These are phyloP conservation scores for Kwoniella europaea DNA, from an alignment of 768 basidiomycete genomes.

Conservation along the genomic window DNA sequence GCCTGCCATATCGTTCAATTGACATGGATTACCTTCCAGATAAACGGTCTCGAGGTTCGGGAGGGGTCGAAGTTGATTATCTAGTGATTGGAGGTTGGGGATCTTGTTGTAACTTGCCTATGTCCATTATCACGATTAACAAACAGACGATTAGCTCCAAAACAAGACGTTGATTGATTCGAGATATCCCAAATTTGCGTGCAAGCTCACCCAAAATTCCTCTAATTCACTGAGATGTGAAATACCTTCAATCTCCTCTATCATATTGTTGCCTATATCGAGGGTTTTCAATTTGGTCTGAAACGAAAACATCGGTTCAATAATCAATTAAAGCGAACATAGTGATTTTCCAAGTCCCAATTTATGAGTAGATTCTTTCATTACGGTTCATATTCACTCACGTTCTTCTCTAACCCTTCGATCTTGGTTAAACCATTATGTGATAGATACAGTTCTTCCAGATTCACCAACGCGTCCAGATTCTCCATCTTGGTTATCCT, in stretches of 20 bases:
- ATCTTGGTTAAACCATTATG: constrained; percentile 86
- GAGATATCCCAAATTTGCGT: too few relatives aligned
- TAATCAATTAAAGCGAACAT: neutral
- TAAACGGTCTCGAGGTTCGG: constrained; percentile 81
- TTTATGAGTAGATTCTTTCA: neutral
- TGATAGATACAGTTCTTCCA: constrained; percentile 90
- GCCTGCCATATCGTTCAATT: constrained; percentile 71
- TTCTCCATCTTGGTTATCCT: constrained; percentile 86
- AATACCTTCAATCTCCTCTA: constrained; percentile 77
- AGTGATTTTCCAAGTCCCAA: too few relatives aligned
- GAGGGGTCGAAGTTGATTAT: constrained; percentile 69
- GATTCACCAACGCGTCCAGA: constrained; percentile 70
- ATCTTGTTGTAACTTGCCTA: constrained; percentile 90
- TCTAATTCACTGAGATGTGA: constrained; percentile 77
- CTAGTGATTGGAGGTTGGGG: constrained; percentile 70
- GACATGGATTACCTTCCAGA: constrained; percentile 92
- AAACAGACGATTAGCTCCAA: neutral
- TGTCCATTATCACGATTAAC: neutral
- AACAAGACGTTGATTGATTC: too few relatives aligned
- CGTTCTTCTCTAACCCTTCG: constrained; percentile 85
- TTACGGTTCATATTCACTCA: constrained; percentile 57
- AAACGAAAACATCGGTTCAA: neutral
- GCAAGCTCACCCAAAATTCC: constrained; percentile 82
- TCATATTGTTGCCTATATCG: constrained; percentile 84
- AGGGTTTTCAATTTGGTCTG: constrained; percentile 76